Conservation (phyloP, 106 monocot species). For the Dioscorea zingiberensis region DNA sequence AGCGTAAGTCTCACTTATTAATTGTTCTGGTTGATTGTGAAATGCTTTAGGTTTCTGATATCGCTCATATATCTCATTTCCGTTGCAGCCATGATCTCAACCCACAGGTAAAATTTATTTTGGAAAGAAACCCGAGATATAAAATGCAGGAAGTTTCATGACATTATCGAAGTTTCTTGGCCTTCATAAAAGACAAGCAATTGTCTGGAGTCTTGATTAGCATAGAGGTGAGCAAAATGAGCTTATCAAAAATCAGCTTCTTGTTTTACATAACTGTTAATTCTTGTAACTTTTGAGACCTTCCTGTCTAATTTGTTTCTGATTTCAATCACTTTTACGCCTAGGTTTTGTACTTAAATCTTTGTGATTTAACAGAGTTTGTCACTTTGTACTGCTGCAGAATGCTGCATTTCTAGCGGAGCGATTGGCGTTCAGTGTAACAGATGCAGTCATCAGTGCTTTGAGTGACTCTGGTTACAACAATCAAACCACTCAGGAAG, state of each 20-base stretch:
- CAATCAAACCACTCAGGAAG: constrained; percentile 37
- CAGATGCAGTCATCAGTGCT: constrained; percentile 37
- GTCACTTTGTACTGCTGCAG: constrained; percentile 35
- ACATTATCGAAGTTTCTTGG: constrained; percentile 62
- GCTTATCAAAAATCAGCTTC: not conserved
- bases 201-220: constrained; percentile 64
- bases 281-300: not conserved
- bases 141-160: constrained; percentile 53
- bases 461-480: constrained; percentile 41
- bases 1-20: constrained; percentile 42
- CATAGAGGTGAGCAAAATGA: constrained; percentile 53
- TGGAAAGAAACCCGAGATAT: constrained; percentile 48
- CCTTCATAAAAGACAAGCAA: constrained; percentile 42
- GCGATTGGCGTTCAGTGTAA: constrained; percentile 31
- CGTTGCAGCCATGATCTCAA: constrained; percentile 42
- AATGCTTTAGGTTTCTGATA: not conserved
- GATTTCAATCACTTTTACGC: no score
- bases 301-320: no score
- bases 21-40: not conserved
- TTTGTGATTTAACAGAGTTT: no score
- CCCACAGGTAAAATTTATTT: constrained; percentile 11
- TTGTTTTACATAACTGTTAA: not conserved
- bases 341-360: no score
- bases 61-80: not conserved
- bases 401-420: constrained; percentile 45